Base-by-base conservation (phyloP, 495 filamentous ascomycete species). In the Neurospora hispaniola region DNA sequence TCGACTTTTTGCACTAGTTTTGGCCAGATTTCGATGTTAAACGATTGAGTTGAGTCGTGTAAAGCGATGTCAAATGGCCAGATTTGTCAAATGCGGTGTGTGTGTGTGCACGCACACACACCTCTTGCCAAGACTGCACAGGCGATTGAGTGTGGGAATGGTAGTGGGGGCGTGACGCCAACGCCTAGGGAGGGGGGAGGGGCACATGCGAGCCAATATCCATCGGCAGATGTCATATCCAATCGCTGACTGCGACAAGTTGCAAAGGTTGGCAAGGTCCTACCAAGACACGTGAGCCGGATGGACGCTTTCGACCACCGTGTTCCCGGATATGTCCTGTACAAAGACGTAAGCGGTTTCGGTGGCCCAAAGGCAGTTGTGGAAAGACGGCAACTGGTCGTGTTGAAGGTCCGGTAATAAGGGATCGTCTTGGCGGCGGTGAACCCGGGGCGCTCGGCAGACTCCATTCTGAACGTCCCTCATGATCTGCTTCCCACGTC, bases 211-310 rank as follows among this genome's bases (percentile, higher is more conserved):
- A 73, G 71, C 46, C 68, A 74, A 71, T 73, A 59, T 73, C 72
- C 71, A 73, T 80, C 79, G 79, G 79, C 79, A 80, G 78, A 80
- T 80, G 79, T 77, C 66, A 74, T 43, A 71, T 79, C 79, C 79
- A 80, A 80, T 80, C 73, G 77, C 3, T 42, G 14, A 16, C 74
- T 35, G 43, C 73, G 35, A 66, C 54, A 35, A 23, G 35, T 66
- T 66, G 27, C 14, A 3, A 54, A 62, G 54, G 8, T 16, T 62
- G 54, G 27, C 54, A 62, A 62, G 54, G 31, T 62, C 23, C 54
- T 62, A 62, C 54, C 54, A 62, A 62, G 54, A 62, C 8, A 35
- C 54, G 54, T 3, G 12, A 62, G 20, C 11, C 43, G 43, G 43
- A 4, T 44, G 43, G 18, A 46, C 8, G 43, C 43, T 46, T n/a